phyloP scores from a whole-genome alignment of 2,329 filamentous ascomycete genomes.

The Rhexocercosporidium sp. region DNA sequence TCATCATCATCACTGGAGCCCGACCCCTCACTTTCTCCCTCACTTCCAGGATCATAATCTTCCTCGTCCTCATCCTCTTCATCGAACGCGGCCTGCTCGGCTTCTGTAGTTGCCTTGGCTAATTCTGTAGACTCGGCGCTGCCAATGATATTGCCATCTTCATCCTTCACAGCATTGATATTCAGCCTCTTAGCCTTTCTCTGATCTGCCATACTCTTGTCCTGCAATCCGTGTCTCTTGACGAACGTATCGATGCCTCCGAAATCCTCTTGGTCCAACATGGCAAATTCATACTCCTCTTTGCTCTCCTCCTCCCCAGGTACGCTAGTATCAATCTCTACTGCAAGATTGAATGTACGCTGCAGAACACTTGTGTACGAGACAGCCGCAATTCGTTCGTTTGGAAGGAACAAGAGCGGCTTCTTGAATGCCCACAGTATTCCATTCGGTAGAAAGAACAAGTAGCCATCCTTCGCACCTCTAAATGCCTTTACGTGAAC shows the following conservation, averaged over 20 bases:
- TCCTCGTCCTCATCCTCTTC: conserved; percentile 56
- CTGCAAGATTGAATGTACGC: conserved; percentile 70
- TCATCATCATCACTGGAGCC: conserved; percentile 35
- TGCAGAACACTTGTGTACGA: conserved; percentile 72
- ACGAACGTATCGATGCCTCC: conserved; percentile 68
- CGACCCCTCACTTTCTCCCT: conserved; percentile 38
- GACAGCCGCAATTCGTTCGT: conserved; percentile 64
- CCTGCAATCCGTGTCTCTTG: conserved; percentile 63
- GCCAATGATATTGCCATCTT: conserved; percentile 46
- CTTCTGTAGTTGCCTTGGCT: conserved; percentile 42
- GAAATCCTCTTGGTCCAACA: conserved; percentile 74
- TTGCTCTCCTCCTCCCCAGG: conserved; percentile 47
- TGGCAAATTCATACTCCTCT: conserved; percentile 70
- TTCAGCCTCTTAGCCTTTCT: conserved; percentile 67
- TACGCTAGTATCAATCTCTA: conserved; percentile 58
- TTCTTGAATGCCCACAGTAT: conserved; percentile 76
- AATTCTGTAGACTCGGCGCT: conserved; percentile 44
- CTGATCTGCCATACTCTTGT: conserved; percentile 72
- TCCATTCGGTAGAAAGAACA: conserved; percentile 70
- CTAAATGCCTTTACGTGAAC: conserved; percentile 71
- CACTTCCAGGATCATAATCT: conserved; percentile 46
- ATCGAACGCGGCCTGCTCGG: conserved; percentile 68
- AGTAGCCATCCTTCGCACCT: conserved; percentile 70
- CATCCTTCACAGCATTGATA: conserved; percentile 56
- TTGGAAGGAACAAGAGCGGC: conserved; percentile 67